Conservation (phyloP, 768 basidiomycete genomes). For the Naganishia vaughanmartiniae region DNA sequence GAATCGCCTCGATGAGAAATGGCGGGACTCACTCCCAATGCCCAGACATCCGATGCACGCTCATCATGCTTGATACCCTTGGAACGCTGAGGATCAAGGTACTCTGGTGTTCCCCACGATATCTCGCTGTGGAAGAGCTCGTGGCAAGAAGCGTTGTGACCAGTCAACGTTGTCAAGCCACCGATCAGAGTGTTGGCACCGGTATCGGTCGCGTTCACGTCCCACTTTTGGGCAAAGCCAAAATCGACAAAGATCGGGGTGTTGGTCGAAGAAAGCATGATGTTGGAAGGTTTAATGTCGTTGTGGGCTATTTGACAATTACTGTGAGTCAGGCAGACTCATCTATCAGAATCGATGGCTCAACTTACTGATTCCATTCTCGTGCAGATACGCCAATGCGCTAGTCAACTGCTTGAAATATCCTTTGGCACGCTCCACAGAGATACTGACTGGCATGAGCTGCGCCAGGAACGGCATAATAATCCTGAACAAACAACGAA, state of each 20-base stretch:
- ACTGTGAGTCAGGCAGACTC: neutral
- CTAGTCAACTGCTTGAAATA: slow-evolving; percentile 50
- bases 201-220: slow-evolving; percentile 29
- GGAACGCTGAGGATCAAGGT: slow-evolving; percentile 88
- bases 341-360: neutral
- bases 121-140: slow-evolving; percentile 56
- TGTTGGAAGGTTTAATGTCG: slow-evolving; percentile 77
- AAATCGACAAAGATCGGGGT: slow-evolving; percentile 81
- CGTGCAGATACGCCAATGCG: slow-evolving; percentile 51
- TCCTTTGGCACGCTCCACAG: slow-evolving; percentile 66
- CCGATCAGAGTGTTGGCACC: slow-evolving; percentile 52
- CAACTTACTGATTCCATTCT: slow-evolving; percentile 43
- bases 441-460: slow-evolving; percentile 82
- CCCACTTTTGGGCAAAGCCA: slow-evolving; percentile 86
- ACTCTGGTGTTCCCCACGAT: slow-evolving; percentile 81
- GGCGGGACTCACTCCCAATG: slow-evolving; percentile 50
- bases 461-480: slow-evolving; percentile 80
- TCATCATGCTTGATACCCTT: slow-evolving; percentile 87
- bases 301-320: slow-evolving; percentile 38
- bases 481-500: slow-evolving; percentile 35
- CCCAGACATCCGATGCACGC: slow-evolving; percentile 69
- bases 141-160: slow-evolving; percentile 70
- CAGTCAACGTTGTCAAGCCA: slow-evolving; percentile 10
- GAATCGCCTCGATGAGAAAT: neutral
- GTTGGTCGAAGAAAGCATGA: slow-evolving; percentile 73